These are phyloP conservation scores for Penicillium cosmopolitanum DNA, from an alignment of 495 filamentous ascomycete species.

Conservation along the genomic window DNA sequence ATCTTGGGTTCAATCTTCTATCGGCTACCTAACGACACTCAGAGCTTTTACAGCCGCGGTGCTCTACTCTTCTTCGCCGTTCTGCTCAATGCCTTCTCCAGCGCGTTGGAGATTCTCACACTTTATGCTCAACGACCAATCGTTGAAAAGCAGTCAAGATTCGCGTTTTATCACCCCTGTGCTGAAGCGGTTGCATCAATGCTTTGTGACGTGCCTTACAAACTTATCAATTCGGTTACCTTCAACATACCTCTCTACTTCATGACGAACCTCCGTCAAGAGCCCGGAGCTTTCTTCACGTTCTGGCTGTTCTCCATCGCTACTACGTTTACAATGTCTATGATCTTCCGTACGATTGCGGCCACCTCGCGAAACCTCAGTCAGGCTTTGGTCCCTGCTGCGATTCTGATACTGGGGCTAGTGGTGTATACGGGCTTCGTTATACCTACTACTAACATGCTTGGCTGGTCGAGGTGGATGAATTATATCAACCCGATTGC, in stretches of 20 bases:
- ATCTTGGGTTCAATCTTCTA: too few species aligned
- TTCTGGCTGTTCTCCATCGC: constrained; percentile 57
- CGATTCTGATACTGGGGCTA: constrained; percentile 44
- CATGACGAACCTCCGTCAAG: constrained; percentile 50
- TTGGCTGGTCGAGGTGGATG: constrained; percentile 52
- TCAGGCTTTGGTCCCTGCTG: constrained; percentile 50
- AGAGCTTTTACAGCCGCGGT: constrained; percentile 72
- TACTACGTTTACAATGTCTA: constrained; percentile 57
- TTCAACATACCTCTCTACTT: constrained; percentile 59
- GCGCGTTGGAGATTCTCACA: constrained; percentile 65
- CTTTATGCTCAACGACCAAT: constrained; percentile 59
- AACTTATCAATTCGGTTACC: constrained; percentile 44
- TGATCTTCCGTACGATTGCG: constrained; percentile 50
- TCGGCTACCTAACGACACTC: constrained; percentile 62
- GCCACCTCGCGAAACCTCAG: too few species aligned
- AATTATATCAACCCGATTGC: constrained; percentile 47
- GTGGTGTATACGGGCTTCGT: constrained; percentile 51
- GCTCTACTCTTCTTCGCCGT: constrained; percentile 84
- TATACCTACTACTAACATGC: constrained; percentile 47
- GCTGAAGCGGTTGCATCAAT: constrained; percentile 58
- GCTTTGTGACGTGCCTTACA: constrained; percentile 58
- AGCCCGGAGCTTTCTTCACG: constrained; percentile 55
- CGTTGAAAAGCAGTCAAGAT: constrained; percentile 62
- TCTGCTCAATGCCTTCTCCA: constrained; percentile 79
- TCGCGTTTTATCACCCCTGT: constrained; percentile 61